Evolutionary conservation across 2,329 filamentous ascomycete genomes (phyloP).

Genomic region (Geosmithia flava): DNA sequence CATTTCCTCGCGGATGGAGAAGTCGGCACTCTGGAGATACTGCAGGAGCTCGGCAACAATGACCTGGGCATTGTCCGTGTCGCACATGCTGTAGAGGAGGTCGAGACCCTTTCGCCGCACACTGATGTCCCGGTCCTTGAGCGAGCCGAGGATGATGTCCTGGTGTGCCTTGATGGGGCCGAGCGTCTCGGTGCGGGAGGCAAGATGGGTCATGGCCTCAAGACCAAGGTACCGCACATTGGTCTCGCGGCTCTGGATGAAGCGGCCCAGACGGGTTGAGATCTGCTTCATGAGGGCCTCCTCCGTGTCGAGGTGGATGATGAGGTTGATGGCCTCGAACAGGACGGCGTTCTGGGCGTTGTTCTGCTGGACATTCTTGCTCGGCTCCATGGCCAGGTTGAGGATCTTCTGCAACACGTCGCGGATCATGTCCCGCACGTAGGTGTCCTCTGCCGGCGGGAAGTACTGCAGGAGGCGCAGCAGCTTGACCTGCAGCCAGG

Average conservation of each 20-base stretch:
- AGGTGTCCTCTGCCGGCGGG: constrained; percentile 86
- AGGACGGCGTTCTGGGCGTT: constrained; percentile 97
- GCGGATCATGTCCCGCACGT: constrained; percentile 82
- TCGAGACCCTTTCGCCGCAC: constrained; percentile 92
- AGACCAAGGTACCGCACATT: constrained; percentile 93
- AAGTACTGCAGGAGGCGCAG: constrained; percentile 90
- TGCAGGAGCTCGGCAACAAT: constrained; percentile 90
- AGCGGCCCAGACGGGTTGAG: constrained; percentile 78
- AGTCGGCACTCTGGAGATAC: constrained; percentile 93
- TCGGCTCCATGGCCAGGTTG: constrained; percentile 81
- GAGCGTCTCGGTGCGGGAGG: constrained; percentile 82
- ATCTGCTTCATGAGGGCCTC: constrained; percentile 93
- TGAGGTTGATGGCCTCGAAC: constrained; percentile 96
- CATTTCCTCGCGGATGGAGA: constrained; percentile 98
- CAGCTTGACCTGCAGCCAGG: constrained; percentile 95
- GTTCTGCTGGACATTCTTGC: constrained; percentile 98
- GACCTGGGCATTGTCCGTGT: constrained; percentile 81
- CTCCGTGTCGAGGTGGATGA: constrained; percentile 95
- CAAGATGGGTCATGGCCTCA: constrained; percentile 96
- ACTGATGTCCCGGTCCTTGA: constrained; percentile 93
- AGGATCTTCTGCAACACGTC: constrained; percentile 86
- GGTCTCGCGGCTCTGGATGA: constrained; percentile 93
- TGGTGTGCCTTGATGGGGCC: constrained; percentile 98
- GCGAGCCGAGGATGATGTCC: constrained; percentile 83
- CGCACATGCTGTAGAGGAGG: constrained; percentile 98